Conservation (phyloP, 73 alveolate genomes). For the Paramecium caudatum region DNA sequence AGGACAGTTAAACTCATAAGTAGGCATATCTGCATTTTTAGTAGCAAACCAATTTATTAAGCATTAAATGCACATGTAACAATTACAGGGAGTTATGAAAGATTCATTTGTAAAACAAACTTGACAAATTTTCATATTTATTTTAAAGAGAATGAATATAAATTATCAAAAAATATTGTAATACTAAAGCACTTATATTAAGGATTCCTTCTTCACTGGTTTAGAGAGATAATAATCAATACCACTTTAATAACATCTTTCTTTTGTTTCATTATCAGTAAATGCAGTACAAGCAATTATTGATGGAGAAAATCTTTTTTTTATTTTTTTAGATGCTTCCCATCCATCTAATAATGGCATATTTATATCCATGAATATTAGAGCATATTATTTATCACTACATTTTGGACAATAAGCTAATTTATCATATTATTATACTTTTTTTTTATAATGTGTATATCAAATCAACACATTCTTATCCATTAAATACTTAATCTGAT, state of each 20-base stretch:
- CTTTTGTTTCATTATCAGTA: conserved; percentile 60
- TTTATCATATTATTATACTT: not conserved
- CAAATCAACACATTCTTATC: conserved; percentile 57
- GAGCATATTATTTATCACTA: not conserved
- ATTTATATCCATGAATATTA: conserved; percentile 68
- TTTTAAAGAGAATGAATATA: not conserved
- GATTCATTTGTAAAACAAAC: conserved; percentile 23
- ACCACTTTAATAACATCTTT: conserved; percentile 49
- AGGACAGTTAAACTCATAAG: not conserved
- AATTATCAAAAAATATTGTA: conserved; percentile 34
- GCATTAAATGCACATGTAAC: conserved; percentile 5
- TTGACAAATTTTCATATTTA: conserved; percentile 6
- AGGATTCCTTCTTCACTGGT: conserved; percentile 43
- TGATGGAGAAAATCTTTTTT: not conserved
- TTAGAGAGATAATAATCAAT: conserved; percentile 48
- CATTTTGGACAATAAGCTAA: conserved; percentile 27
- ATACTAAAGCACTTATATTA: conserved; percentile 27
- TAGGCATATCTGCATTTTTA: not conserved
- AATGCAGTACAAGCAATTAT: conserved; percentile 61
- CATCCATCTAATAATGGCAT: conserved; percentile 58
- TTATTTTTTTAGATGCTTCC: conserved; percentile 53
- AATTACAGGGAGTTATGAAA: conserved; percentile 35
- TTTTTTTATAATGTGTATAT: not conserved
- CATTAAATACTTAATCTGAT: conserved; percentile 57
- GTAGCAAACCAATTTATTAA: conserved; percentile 41